Conservation (phyloP, 139 green algal species). For the Tetradesmus lagerheimii region DNA sequence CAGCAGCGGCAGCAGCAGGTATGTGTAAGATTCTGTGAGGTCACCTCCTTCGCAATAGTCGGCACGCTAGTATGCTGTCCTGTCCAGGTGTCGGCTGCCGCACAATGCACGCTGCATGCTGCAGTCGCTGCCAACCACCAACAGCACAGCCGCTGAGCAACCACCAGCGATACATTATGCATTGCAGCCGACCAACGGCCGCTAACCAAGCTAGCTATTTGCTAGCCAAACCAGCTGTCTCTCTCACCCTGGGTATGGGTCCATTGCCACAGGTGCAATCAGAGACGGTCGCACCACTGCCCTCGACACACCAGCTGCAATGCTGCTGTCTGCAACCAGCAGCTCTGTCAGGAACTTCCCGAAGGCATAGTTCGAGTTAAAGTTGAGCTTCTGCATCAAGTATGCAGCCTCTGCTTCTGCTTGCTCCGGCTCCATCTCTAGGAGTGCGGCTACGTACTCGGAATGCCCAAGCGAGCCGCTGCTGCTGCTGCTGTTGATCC, state of each 20-base stretch:
- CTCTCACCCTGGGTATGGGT: not conserved
- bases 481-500: not conserved
- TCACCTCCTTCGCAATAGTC: not conserved
- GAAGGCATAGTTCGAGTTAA: not conserved
- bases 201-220: not conserved
- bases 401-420: not conserved
- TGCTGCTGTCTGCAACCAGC: not conserved
- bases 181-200: no score
- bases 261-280: not conserved
- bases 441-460: conserved; percentile 10
- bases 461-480: not conserved
- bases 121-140: no score
- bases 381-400: not conserved
- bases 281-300: not conserved
- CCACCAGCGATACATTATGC: not conserved
- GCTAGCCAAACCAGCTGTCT: not conserved
- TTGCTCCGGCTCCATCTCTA: not conserved
- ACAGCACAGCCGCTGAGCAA: not conserved
- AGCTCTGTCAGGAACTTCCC: not conserved
- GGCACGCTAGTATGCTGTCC: no score
- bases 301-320: not conserved
- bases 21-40: not conserved
- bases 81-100: no score
- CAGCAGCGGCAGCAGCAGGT: not conserved
- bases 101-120: not conserved